These are phyloP conservation scores for Mortierella claussenii DNA, from an alignment of 192 early-diverging fungal genomes.

Conservation along the genomic window DNA sequence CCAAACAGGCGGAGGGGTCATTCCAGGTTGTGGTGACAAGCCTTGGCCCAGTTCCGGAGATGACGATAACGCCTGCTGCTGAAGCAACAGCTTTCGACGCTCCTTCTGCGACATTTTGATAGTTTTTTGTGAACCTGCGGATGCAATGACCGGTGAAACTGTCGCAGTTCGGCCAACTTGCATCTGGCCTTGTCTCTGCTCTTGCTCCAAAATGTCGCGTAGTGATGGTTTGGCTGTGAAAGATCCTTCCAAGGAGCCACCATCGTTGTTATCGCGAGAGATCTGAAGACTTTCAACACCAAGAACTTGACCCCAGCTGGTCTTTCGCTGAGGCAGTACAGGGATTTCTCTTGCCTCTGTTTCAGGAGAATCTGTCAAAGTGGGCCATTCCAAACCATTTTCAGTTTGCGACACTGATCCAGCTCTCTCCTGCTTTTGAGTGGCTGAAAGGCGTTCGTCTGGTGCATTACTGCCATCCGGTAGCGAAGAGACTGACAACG, in stretches of 20 bases:
- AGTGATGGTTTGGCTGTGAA: slow-evolving; percentile 37
- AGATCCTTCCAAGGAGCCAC: neutral
- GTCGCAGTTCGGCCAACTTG: neutral
- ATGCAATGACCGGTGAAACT: neutral
- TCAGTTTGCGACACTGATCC: neutral
- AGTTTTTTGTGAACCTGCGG: slow-evolving; percentile 9
- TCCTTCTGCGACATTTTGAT: slow-evolving; percentile 52
- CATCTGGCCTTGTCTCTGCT: slow-evolving; percentile 29
- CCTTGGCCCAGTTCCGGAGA: slow-evolving; percentile 19
- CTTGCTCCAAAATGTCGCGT: slow-evolving; percentile 56
- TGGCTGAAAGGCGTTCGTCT: neutral
- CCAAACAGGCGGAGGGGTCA: slow-evolving; percentile 3
- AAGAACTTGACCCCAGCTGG: slow-evolving; percentile 19
- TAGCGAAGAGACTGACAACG: neutral
- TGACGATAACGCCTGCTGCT: slow-evolving; percentile 10
- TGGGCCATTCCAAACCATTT: slow-evolving; percentile 1
- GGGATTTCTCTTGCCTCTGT: slow-evolving; percentile 19
- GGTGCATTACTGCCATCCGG: neutral
- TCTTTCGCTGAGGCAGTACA: slow-evolving; percentile 10
- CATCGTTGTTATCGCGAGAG: neutral
- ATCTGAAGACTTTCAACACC: slow-evolving; percentile 2
- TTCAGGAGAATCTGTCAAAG: slow-evolving; percentile 1
- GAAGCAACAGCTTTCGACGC: slow-evolving; percentile 33
- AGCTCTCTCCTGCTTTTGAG: neutral
- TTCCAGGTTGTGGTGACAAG: neutral